Percentiles rank a stretch among this genome's conserved stretches.
phyloP scores from a whole-genome alignment of 805 yeast genomes.

The Cyberlindnera amylophila region DNA sequence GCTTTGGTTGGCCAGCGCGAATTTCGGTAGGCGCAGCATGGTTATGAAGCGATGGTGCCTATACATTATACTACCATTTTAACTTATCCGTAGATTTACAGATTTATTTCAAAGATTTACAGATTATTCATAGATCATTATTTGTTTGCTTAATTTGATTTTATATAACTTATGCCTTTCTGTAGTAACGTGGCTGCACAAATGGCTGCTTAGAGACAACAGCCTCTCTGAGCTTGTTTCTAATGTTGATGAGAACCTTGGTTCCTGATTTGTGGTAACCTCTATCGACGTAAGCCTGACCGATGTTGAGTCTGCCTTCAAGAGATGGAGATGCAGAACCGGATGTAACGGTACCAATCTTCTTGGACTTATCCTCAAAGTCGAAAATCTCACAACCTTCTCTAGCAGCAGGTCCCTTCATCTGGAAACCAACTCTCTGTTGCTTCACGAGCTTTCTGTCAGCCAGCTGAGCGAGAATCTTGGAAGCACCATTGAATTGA shows the following conservation, averaged over 20 bases:
- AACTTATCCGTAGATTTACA: no score
- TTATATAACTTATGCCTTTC: conserved; percentile 24
- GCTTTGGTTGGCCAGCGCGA: conserved; percentile 23
- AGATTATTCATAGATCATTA: no score
- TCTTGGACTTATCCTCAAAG: conserved; percentile 50
- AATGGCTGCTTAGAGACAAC: conserved; percentile 81
- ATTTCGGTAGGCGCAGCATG: conserved; percentile 7
- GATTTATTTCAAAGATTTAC: no score
- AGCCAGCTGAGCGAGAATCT: conserved; percentile 64
- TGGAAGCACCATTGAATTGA: conserved; percentile 73
- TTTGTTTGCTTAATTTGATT: background rate
- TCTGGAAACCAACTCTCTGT: conserved; percentile 69
- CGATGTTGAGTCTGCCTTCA: conserved; percentile 72
- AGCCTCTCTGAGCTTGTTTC: conserved; percentile 81
- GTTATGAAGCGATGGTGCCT: conserved; percentile 7
- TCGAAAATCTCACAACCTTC: conserved; percentile 63
- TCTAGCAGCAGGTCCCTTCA: conserved; percentile 91
- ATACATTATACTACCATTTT: no score
- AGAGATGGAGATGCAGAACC: conserved; percentile 66
- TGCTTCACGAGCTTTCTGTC: conserved; percentile 54
- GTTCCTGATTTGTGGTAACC: conserved; percentile 72
- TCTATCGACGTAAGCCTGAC: conserved; percentile 83
- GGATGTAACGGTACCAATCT: conserved; percentile 50
- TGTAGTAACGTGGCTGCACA: conserved; percentile 69
- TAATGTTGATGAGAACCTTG: conserved; percentile 64